These are phyloP conservation scores for Tylopilus plumbeoviolaceoides DNA, from an alignment of 768 basidiomycete genomes.

Conservation along the genomic window DNA sequence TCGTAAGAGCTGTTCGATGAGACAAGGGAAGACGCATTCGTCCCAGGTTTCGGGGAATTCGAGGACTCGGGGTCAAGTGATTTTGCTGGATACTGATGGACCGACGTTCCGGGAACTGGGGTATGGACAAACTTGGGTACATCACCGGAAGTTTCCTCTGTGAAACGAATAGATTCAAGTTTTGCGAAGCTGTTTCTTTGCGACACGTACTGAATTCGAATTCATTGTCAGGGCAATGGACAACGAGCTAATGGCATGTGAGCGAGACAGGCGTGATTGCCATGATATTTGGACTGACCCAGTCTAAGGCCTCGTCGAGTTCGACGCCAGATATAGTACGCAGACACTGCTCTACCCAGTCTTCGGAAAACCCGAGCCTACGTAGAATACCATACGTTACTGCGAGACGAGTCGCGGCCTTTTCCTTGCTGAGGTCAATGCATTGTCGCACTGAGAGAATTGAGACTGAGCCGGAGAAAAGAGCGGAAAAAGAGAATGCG, in stretches of 20 bases:
- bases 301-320: slow-evolving; percentile 86
- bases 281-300: slow-evolving; percentile 51
- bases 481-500: background rate
- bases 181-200: background rate
- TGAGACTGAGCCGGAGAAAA: slow-evolving; percentile 1
- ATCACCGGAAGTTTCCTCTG: slow-evolving; percentile 15
- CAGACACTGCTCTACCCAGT: slow-evolving; percentile 69
- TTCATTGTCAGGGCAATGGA: slow-evolving; percentile 61
- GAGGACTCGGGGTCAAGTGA: background rate
- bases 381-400: slow-evolving; percentile 79
- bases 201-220: slow-evolving; percentile 35
- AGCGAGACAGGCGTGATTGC: slow-evolving; percentile 1
- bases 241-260: slow-evolving; percentile 48
- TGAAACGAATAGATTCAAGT: slow-evolving; percentile 1
- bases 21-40: slow-evolving; percentile 37
- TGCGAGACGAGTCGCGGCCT: slow-evolving; percentile 62
- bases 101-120: slow-evolving; percentile 2
- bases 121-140: slow-evolving; percentile 2
- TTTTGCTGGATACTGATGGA: background rate
- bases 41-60: slow-evolving; percentile 32
- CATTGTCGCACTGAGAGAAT: slow-evolving; percentile 6
- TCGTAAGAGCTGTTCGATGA: slow-evolving; percentile 22
- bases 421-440: slow-evolving; percentile 64
- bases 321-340: slow-evolving; percentile 58
- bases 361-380: slow-evolving; percentile 71